phyloP scores from a whole-genome alignment of 345 rosid species.

The Rhizophora apiculata region DNA sequence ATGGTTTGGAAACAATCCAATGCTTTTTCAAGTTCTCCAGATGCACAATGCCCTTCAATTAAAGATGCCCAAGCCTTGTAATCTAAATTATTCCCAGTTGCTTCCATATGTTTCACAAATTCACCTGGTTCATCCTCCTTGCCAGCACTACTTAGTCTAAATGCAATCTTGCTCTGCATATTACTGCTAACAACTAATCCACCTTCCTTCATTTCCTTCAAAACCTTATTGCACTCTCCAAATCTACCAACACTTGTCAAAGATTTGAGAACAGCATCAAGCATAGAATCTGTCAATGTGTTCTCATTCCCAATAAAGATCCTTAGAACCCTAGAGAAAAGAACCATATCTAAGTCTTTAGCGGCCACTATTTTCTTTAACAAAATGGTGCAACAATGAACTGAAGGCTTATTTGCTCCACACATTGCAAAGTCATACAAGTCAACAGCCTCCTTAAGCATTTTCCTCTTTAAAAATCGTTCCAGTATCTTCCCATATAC shows the following conservation, averaged over 20 bases:
- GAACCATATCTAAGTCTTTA: constrained; percentile 55
- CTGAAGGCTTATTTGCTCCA: constrained; percentile 56
- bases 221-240: constrained; percentile 50
- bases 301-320: constrained; percentile 50
- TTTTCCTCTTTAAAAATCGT: constrained; percentile 57
- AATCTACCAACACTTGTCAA: constrained; percentile 59
- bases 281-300: constrained; percentile 52
- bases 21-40: constrained; percentile 67
- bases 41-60: constrained; percentile 68
- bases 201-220: constrained; percentile 59
- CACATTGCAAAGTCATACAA: constrained; percentile 72
- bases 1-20: constrained; percentile 47
- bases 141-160: constrained; percentile 52
- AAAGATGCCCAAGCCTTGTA: constrained; percentile 55
- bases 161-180: constrained; percentile 54
- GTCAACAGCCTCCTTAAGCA: constrained; percentile 70
- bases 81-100: constrained; percentile 49
- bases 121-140: constrained; percentile 48
- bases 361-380: constrained; percentile 61
- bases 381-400: constrained; percentile 45
- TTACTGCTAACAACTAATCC: constrained; percentile 46
- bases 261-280: constrained; percentile 65
- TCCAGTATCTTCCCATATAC: constrained; percentile 51
- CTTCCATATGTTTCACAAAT: constrained; percentile 48
- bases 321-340: constrained; percentile 63